Evolutionary conservation across 805 yeast genomes (phyloP).

Genomic region (Lipomyces kockii): DNA sequence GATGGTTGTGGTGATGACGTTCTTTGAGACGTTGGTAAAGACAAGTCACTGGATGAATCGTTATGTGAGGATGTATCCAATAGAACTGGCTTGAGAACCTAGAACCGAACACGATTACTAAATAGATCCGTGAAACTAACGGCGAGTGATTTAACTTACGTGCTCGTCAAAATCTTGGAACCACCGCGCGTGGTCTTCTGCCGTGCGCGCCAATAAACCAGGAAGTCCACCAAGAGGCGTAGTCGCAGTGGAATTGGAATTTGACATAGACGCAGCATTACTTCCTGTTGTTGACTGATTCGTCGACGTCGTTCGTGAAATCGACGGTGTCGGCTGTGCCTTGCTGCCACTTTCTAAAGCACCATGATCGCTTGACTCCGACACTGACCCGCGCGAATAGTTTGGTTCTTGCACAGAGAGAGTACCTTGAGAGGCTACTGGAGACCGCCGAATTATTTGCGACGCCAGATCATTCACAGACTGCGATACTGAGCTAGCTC

Average conservation of each 20-base stretch:
- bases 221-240: slow-evolving; percentile 23
- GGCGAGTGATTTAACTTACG: slow-evolving; percentile 84
- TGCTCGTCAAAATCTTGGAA: slow-evolving; percentile 92
- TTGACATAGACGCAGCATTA: slow-evolving; percentile 18
- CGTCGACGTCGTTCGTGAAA: slow-evolving; percentile 34
- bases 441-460: slow-evolving; percentile 12
- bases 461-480: neutral
- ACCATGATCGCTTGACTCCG: neutral
- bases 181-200: slow-evolving; percentile 87
- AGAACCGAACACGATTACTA: neutral
- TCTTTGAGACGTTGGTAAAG: neutral
- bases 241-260: neutral
- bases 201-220: slow-evolving; percentile 26
- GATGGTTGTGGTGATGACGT: neutral
- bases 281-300: slow-evolving; percentile 12
- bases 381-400: slow-evolving; percentile 2
- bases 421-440: slow-evolving; percentile 5
- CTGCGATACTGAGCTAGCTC: neutral
- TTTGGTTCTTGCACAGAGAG: slow-evolving; percentile 4
- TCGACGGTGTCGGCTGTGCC: slow-evolving; percentile 36
- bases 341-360: slow-evolving; percentile 3
- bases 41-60: neutral
- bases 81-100: slow-evolving; percentile 35
- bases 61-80: slow-evolving; percentile 18
- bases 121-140: slow-evolving; percentile 43